Base-by-base conservation (phyloP, 768 basidiomycete genomes). In the Russula brevipes region DNA sequence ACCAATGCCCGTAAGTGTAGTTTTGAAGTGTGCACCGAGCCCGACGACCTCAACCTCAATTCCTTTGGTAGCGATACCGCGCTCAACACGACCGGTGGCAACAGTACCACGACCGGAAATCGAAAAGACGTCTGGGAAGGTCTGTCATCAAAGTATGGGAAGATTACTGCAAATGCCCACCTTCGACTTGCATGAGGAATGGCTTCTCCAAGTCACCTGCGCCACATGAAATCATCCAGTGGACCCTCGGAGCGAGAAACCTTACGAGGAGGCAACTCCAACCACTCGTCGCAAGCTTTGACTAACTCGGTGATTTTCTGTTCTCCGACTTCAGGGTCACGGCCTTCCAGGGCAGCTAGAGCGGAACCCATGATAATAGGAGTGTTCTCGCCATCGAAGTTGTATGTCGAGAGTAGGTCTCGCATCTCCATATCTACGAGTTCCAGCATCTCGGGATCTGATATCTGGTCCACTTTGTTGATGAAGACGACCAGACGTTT, bases 401-500 rank as follows among this genome's bases (percentile, higher is more conserved):
- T 91, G 79, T 98, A 98, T 14, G 85, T 86, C 4, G 85, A 78
- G 30, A 99, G 82, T 11, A 99, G 82, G 72, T 99, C 97, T 63
- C 97, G 88, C 87, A 99, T 99, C 82, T 99, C 97, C 95, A 99
- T 98, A 70, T 99, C 97, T 64, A 99, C 97, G 63, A 99, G 88
- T 79, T 97, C 94, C 60, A 98, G 80, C 94, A 99, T 98, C 81
- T 99, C 97, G 5, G 88, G 85, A 82, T 99, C 97, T 65, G 88
- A 85, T 63, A 98, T 90, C 80, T 88, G 85, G 78, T 99, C 97
- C 64, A 99, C 87, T 78, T 99, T 99, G 89, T 99, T 99, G 76
- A 99, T 94, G 81, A 97, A 99, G 68, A 99, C 97, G 62, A 98
- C 94, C 42, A 99, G 85, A 75, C 88, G 90, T 78, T 95, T 94